Percentiles rank a stretch among this genome's conserved stretches.
These are phyloP conservation scores for Xylariaceae sp. DNA, from an alignment of 2,329 filamentous ascomycete species.

Conservation along the genomic window DNA sequence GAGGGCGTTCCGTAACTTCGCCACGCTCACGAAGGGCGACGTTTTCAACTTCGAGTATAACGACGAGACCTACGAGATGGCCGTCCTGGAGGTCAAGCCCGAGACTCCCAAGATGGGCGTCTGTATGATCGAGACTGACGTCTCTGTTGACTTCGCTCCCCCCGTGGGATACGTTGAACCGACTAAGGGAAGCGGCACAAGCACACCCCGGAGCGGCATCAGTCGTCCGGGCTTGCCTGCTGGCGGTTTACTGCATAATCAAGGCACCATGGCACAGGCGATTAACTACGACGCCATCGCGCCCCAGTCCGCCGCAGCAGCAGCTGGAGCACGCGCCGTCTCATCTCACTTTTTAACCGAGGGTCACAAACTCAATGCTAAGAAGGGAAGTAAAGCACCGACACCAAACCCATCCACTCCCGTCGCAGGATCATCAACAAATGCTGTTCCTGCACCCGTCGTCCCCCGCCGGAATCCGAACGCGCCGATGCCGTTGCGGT, in stretches of 20 bases:
- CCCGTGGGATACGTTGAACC: conserved; percentile 94
- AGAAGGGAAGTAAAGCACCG: conserved; percentile 73
- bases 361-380: conserved; percentile 77
- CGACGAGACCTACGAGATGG: conserved; percentile 87
- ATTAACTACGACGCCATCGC: conserved; percentile 95
- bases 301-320: conserved; percentile 65
- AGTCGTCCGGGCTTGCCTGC: conserved; percentile 60
- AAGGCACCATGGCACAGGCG: conserved; percentile 94
- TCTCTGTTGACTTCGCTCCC: conserved; percentile 92
- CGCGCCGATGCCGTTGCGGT: conserved; percentile 78
- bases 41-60: conserved; percentile 97
- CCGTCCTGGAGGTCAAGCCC: conserved; percentile 90
- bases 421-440: conserved; percentile 52
- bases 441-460: conserved; percentile 31
- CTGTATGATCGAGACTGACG: conserved; percentile 92
- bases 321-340: conserved; percentile 40
- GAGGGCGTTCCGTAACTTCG: conserved; percentile 93
- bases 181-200: conserved; percentile 73
- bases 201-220: conserved; percentile 72
- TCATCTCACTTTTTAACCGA: conserved; percentile 74
- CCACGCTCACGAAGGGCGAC: conserved; percentile 87
- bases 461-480: conserved; percentile 58
- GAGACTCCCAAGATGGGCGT: conserved; percentile 78
- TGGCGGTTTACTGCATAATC: conserved; percentile 72
- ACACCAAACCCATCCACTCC: conserved; percentile 73